Base-by-base conservation (phyloP, 371 early-diverging fungal genomes). In the Smittium culicis region DNA sequence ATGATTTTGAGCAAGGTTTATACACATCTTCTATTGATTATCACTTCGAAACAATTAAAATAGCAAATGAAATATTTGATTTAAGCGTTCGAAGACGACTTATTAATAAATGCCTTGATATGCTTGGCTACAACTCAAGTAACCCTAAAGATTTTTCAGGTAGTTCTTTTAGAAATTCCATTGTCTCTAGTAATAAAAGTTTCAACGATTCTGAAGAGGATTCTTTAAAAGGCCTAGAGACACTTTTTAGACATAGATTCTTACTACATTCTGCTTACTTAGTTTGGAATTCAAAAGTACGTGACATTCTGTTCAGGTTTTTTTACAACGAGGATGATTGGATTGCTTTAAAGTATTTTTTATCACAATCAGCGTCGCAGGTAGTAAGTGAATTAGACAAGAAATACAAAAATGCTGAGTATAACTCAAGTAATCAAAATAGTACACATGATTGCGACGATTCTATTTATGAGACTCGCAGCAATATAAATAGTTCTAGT, bases 241-340 rank as follows among this genome's bases (percentile, higher is more conserved):
- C 79, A 63, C 67, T 71, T n/a, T 78, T 73, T 66, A 71, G 79
- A 28, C 79, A 78, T 58, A 72, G 79, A 20, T 78, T 77, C 64
- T 54, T 78, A 68, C 72, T 78, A 0, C 75, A 78, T 69, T 79
- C 79, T 0, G 79, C 78, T 0, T 78, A 78, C 31, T 61, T 77
- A 65, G 74, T 78, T 31, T 78, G 79, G 79, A 78, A 72, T 32
- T 72, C 69, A 27, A 70, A 73, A 67, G 73, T 78, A 29, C 72
- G 79, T 24, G 79, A 78, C 58, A 66, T 73, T 34, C 65, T 75
- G 54, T 71, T 76, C 68, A 72, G 75, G 56, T 75, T 78, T 34
- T 35, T 78, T 62, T 78, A 78, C 35, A 74, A 73, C 29, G 79
- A 78, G 63, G 79, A 78, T 64, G 71, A 73, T 27, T 56, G 69